Percentiles rank a stretch among this genome's conserved stretches.
phyloP scores from a whole-genome alignment of 225 moss, liverwort and hornwort genomes.

The Polytrichum formosum region DNA sequence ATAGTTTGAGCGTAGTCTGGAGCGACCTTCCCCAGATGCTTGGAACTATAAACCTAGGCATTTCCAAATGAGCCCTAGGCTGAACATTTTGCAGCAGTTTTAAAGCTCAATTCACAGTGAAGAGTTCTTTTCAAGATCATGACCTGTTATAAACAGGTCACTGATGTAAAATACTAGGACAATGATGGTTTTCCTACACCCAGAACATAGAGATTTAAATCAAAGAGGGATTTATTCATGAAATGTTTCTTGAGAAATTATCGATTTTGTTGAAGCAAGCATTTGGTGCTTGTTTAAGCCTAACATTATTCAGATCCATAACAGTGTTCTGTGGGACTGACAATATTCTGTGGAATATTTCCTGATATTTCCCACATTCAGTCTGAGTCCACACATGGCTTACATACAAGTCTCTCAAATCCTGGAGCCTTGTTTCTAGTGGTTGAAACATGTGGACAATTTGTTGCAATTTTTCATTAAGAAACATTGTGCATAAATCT shows the following conservation, averaged over 20 bases:
- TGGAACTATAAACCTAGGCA: no score
- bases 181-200: not conserved
- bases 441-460: slow-evolving; percentile 12
- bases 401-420: not conserved
- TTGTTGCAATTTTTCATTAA: slow-evolving; percentile 3
- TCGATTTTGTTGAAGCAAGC: slow-evolving; percentile 16
- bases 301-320: no score
- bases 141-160: not conserved
- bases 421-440: not conserved
- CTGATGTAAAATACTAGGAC: not conserved
- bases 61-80: no score
- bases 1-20: no score
- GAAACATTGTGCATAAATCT: not conserved
- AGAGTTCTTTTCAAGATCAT: not conserved
- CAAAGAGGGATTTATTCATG: not conserved
- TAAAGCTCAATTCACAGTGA: not conserved
- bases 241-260: not conserved
- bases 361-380: no score
- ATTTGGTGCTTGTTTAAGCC: slow-evolving; percentile 9
- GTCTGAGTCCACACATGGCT: slow-evolving; percentile 4
- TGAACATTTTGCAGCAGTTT: no score
- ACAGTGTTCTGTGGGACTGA: no score
- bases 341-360: no score
- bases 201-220: slow-evolving; percentile 4
- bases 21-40: no score